phyloP scores from a whole-genome alignment of 305 asterid genomes.

The Stenogyne calaminthoides region DNA sequence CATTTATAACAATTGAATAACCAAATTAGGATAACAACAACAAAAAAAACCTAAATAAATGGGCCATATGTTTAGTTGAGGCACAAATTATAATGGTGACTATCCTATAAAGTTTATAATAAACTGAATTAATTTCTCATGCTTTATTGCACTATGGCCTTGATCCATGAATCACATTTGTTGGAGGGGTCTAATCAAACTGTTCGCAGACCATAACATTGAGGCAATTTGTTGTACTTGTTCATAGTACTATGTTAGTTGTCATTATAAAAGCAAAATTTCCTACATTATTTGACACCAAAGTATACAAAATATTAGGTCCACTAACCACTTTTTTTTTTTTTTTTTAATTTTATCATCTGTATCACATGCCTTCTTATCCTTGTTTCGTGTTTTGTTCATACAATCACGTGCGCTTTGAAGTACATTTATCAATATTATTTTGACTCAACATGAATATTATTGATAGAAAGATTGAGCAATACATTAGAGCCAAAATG shows the following conservation, averaged over 20 bases:
- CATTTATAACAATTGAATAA: no score
- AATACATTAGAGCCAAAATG: no score
- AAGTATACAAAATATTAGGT: slow-evolving; percentile 25
- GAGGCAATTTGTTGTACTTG: slow-evolving; percentile 15
- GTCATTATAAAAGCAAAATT: background rate
- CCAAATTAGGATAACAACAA: no score
- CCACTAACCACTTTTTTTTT: slow-evolving; percentile 10
- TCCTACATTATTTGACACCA: background rate
- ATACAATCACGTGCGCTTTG: background rate
- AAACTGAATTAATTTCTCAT: background rate
- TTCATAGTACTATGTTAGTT: slow-evolving; percentile 20
- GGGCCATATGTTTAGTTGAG: slow-evolving; percentile 30
- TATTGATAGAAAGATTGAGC: no score
- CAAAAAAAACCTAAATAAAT: background rate
- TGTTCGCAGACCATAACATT: slow-evolving; percentile 11
- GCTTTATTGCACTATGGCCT: background rate
- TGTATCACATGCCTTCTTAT: slow-evolving; percentile 1
- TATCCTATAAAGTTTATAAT: no score
- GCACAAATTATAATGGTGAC: slow-evolving; percentile 17
- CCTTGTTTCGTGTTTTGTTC: background rate
- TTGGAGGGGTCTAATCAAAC: slow-evolving; percentile 6
- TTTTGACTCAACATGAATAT: no score
- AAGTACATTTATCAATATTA: no score
- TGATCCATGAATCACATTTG: background rate
- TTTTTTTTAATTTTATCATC: background rate